These are phyloP conservation scores for Umbilicus rupestris DNA, from an alignment of 164 flowering plant species.

Conservation along the genomic window DNA sequence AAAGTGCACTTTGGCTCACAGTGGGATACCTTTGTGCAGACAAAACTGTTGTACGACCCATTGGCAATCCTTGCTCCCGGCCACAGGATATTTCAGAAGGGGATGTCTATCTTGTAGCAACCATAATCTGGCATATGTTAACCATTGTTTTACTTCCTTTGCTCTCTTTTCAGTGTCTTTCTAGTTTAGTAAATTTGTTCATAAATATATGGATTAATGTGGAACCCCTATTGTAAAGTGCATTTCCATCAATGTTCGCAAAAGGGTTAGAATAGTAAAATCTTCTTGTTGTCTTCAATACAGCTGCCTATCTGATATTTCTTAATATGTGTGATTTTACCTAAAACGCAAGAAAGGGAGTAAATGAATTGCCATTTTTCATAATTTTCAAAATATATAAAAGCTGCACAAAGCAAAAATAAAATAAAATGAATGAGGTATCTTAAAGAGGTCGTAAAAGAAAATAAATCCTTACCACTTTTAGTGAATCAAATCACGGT, in stretches of 20 bases:
- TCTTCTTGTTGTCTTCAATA: no score
- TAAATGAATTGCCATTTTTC: no score
- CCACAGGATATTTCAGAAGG: slow-evolving; percentile 63
- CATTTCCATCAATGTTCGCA: no score
- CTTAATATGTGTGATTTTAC: no score
- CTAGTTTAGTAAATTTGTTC: background rate
- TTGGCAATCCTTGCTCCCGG: slow-evolving; percentile 76
- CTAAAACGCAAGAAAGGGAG: no score
- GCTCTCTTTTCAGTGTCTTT: background rate
- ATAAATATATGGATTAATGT: no score
- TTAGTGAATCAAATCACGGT: background rate
- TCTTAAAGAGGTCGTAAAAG: background rate
- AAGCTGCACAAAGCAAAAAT: no score
- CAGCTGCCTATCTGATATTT: no score
- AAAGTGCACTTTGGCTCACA: slow-evolving; percentile 57
- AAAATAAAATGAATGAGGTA: no score
- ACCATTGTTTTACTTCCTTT: background rate
- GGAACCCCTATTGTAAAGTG: no score
- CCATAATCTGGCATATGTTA: background rate
- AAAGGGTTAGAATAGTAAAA: background rate
- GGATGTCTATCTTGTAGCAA: slow-evolving; percentile 14
- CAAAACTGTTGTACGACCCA: slow-evolving; percentile 68
- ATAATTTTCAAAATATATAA: no score
- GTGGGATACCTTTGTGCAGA: slow-evolving; percentile 53
- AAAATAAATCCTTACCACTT: background rate